A percentile compares a stretch with the other conserved stretches of the same genome.
These are phyloP conservation scores for Amaranthus cruentus DNA, from an alignment of 148 eudicot species.

Conservation along the genomic window DNA sequence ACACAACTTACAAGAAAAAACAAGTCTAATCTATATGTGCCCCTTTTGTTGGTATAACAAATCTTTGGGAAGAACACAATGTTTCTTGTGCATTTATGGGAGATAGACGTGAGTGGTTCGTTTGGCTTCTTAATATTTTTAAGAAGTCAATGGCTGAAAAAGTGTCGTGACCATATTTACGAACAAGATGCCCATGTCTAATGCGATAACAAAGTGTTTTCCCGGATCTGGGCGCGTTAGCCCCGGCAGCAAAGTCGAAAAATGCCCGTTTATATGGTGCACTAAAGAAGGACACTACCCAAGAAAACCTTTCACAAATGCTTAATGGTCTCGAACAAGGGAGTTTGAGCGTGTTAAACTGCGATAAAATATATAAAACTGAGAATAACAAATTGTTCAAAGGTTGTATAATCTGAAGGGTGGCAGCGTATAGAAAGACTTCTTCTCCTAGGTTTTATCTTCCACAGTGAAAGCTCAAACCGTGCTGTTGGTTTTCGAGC, in stretches of 20 bases:
- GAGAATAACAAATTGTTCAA: neutral
- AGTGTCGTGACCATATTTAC: neutral
- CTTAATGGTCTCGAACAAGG: neutral
- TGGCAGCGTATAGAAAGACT: no score
- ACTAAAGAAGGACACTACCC: neutral
- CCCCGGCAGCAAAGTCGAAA: no score
- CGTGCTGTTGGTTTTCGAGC: neutral
- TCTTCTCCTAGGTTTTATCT: neutral
- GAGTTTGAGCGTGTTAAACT: neutral
- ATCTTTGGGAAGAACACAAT: no score
- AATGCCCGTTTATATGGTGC: no score
- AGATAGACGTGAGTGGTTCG: neutral
- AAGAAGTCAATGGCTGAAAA: neutral
- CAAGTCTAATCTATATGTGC: neutral
- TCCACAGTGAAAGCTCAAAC: neutral
- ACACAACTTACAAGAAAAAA: no score
- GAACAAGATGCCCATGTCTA: neutral
- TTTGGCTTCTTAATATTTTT: neutral
- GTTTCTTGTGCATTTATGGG: constrained; percentile 1
- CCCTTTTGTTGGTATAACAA: neutral
- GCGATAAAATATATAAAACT: no score
- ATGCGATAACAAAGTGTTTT: neutral
- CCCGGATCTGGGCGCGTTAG: no score
- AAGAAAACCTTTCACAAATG: constrained; percentile 1
- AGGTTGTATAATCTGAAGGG: neutral